Evolutionary conservation across 768 basidiomycete genomes (phyloP).

Genomic region (Macrolepiota fuliginosa): DNA sequence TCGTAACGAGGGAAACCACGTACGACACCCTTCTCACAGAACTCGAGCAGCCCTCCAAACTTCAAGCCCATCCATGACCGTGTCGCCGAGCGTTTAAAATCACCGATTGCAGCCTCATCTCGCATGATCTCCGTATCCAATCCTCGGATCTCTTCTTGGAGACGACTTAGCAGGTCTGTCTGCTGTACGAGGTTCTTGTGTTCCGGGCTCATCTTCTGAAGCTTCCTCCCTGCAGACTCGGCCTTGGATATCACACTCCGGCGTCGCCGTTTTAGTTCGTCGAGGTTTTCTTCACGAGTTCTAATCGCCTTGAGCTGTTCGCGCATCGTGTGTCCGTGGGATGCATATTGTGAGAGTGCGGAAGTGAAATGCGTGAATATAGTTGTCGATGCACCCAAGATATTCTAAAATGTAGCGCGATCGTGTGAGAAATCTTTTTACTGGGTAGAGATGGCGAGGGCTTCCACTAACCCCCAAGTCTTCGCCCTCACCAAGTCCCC

Average conservation of each 20-base stretch:
- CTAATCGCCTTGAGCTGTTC: slow-evolving; percentile 81
- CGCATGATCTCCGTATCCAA: slow-evolving; percentile 83
- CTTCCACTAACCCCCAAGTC: slow-evolving; percentile 75
- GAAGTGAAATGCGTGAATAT: slow-evolving; percentile 66
- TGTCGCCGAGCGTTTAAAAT: slow-evolving; percentile 75
- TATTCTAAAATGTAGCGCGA: slow-evolving; percentile 53
- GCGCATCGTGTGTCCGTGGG: slow-evolving; percentile 67
- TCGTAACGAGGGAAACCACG: slow-evolving; percentile 18
- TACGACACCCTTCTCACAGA: slow-evolving; percentile 75
- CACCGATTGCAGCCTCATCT: slow-evolving; percentile 77
- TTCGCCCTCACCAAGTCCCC: slow-evolving; percentile 82
- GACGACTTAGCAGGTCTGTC: slow-evolving; percentile 64
- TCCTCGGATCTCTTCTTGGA: slow-evolving; percentile 72
- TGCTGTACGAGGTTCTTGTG: slow-evolving; percentile 80
- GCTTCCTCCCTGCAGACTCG: slow-evolving; percentile 83
- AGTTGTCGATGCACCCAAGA: slow-evolving; percentile 65
- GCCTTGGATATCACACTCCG: slow-evolving; percentile 66
- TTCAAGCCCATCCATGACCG: slow-evolving; percentile 77
- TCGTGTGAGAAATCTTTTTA: slow-evolving; percentile 6
- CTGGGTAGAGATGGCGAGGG: slow-evolving; percentile 14
- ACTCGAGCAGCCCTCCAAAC: slow-evolving; percentile 84
- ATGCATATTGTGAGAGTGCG: slow-evolving; percentile 67
- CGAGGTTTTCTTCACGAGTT: slow-evolving; percentile 79
- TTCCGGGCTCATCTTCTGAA: slow-evolving; percentile 86
- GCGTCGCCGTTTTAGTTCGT: slow-evolving; percentile 70